Conservation (phyloP, 169 alveolate species). For the Plasmodium vivax region DNA sequence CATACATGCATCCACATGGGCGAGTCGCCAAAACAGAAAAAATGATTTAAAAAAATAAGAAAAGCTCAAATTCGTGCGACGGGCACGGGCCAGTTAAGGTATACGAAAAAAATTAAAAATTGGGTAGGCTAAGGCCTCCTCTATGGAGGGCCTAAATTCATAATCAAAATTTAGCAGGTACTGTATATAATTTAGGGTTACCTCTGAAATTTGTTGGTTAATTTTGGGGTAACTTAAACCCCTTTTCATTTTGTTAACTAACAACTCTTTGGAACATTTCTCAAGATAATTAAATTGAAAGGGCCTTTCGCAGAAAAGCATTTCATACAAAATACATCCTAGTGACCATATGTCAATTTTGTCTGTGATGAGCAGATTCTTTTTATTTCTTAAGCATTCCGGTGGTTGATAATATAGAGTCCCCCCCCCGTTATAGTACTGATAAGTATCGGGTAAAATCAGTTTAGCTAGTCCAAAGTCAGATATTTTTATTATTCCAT, state of each 20-base stretch:
- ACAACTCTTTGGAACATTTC: conserved; percentile 75
- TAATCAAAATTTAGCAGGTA: conserved; percentile 78
- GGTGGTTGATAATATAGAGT: conserved; percentile 94
- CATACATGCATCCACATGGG: not conserved
- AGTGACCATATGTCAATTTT: conserved; percentile 93
- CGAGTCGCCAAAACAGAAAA: not conserved
- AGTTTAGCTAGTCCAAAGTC: conserved; percentile 91
- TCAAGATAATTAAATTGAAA: conserved; percentile 77
- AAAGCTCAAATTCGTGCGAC: not conserved
- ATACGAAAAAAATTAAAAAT: conserved; percentile 60
- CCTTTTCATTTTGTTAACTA: conserved; percentile 75
- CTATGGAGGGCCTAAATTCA: conserved; percentile 73
- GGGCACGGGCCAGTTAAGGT: not conserved
- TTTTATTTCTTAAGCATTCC: conserved; percentile 87
- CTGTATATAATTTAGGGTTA: conserved; percentile 74
- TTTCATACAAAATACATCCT: conserved; percentile 92
- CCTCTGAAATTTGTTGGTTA: conserved; percentile 73
- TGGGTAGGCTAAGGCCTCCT: conserved; percentile 78
- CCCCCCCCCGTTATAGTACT: conserved; percentile 90
- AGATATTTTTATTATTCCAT: conserved; percentile 90
- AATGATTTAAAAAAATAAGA: not conserved
- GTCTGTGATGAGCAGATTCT: conserved; percentile 80
- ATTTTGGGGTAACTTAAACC: conserved; percentile 70
- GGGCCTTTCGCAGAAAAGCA: conserved; percentile 86
- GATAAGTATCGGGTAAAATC: conserved; percentile 80